Evolutionary conservation across 2,329 filamentous ascomycete genomes (phyloP).

Genomic region (Annulohypoxylon truncatum): DNA sequence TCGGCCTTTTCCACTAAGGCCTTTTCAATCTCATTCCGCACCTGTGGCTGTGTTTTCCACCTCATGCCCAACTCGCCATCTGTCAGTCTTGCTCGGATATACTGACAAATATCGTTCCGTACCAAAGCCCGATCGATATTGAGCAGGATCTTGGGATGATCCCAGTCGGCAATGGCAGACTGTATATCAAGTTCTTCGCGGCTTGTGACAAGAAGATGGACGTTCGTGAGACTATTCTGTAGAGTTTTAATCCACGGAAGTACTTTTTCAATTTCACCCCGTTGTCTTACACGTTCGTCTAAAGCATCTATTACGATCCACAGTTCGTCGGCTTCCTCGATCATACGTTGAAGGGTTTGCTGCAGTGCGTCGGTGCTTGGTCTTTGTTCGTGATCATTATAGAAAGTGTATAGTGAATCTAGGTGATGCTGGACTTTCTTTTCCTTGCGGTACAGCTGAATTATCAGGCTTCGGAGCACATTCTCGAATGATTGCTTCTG

Average conservation of each 20-base stretch:
- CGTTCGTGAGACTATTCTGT: too few species aligned
- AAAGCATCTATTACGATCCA: constrained; percentile 49
- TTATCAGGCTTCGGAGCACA: constrained; percentile 53
- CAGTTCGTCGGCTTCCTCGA: constrained; percentile 37
- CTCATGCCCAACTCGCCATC: constrained; percentile 39
- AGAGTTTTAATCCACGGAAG: too few species aligned
- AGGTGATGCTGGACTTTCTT: constrained; percentile 36
- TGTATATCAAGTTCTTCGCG: constrained; percentile 45
- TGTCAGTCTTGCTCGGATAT: constrained; percentile 41
- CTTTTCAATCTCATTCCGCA: too few species aligned
- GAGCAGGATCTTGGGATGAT: neutral
- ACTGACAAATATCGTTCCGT: constrained; percentile 44
- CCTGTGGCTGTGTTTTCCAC: constrained; percentile 50
- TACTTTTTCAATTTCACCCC: too few species aligned
- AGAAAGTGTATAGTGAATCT: constrained; percentile 21
- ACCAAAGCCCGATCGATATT: neutral
- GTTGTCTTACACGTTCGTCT: constrained; percentile 45
- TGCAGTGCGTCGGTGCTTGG: neutral
- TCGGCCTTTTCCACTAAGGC: constrained; percentile 40
- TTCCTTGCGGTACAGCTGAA: constrained; percentile 48
- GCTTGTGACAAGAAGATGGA: constrained; percentile 43
- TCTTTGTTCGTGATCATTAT: neutral
- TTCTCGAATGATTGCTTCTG: constrained; percentile 51
- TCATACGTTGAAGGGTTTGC: constrained; percentile 12
- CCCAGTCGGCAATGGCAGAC: constrained; percentile 20